A percentile compares a stretch with the other conserved stretches of the same genome.
These are phyloP conservation scores for Scheffersomyces stipitis DNA, from an alignment of 805 yeast species.

Conservation along the genomic window DNA sequence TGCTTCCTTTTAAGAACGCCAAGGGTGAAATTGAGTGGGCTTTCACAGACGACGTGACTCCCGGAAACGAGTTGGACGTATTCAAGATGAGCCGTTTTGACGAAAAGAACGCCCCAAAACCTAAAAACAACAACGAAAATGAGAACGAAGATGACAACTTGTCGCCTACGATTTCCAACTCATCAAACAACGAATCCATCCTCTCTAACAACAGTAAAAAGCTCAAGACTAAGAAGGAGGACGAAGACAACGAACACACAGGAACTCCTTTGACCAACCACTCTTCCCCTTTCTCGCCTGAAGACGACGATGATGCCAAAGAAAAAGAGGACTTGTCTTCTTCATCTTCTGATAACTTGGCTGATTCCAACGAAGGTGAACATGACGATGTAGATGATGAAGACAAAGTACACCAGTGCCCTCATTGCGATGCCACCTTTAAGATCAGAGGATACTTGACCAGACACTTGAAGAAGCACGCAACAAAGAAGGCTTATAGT, in stretches of 20 bases:
- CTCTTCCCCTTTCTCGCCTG: conserved; percentile 26
- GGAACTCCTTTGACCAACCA: conserved; percentile 32
- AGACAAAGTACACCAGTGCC: conserved; percentile 39
- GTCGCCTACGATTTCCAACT: conserved; percentile 40
- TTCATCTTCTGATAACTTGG: conserved; percentile 6
- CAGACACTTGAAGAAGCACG: conserved; percentile 55
- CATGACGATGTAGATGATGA: conserved; percentile 15
- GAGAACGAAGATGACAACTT: conserved; percentile 13
- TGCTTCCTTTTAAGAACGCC: conserved; percentile 50
- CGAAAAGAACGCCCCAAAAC: conserved; percentile 2
- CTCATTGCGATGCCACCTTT: conserved; percentile 48
- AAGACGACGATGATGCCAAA: conserved; percentile 7
- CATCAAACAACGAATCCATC: conserved; percentile 34
- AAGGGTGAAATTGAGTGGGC: conserved; percentile 61
- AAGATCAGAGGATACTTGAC: conserved; percentile 55
- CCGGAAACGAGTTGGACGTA: conserved; percentile 27
- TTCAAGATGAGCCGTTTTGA: conserved; percentile 17
- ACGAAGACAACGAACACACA: conserved; percentile 11
- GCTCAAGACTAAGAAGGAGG: conserved; percentile 8
- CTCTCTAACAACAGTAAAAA: conserved; percentile 13
- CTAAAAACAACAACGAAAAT: conserved; percentile 3
- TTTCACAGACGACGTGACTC: conserved; percentile 42
- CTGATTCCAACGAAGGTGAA: conserved; percentile 14
- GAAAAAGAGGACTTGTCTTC: conserved; percentile 4
- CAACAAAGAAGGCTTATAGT: conserved; percentile 47